Base-by-base conservation (phyloP, 257 asterid genomes). In the Ballota nigra region DNA sequence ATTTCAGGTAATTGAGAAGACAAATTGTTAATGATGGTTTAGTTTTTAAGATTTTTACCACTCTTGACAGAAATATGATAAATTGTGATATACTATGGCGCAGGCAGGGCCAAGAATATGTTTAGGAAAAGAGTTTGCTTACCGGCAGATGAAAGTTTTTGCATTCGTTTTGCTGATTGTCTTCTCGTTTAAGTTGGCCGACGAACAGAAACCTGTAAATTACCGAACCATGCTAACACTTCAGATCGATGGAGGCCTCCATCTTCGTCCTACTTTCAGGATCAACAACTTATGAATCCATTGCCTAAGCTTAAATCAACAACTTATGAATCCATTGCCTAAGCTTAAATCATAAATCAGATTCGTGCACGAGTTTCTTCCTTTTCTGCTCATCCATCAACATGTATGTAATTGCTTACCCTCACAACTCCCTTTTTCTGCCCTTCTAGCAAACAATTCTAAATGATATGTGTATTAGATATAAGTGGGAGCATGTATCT, bases 71-170 rank as follows among this genome's bases (percentile, higher is more conserved):
- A n/a, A n/a, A n/a, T n/a, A n/a, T n/a, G n/a, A n/a, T n/a, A n/a
- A n/a, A n/a, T n/a, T n/a, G n/a, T n/a, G 2, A 49, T 11, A 11
- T 11, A 13, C 8, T 13, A 7, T 52, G 34, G 2, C 80, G 79
- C 86, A 89, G 96, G 92, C 86, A 5, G 92, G 96, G 1, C 96
- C 96, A 13, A 72, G 90, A 26, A 85, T 86, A 31, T 86, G 91
- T 51, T 63, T 88, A 9, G 96, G 96, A 9, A 88, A 85, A 71
- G 90, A 88, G 76, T 88, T 88, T 74, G 91, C 96, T 6, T 86
- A 85, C 75, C 68, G 92, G 53, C 92, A 88, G 85, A 86, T 86
- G 96, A 88, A 88, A 70, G 82, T 85, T 6, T 82, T 89, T 74
- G 85, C 96, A 33, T 77, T 86, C 0, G 86, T 84, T 3, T 68